A percentile compares a stretch with the other conserved stretches of the same genome.
Evolutionary conservation across 495 filamentous ascomycete species (phyloP).

Genomic region (Podospora appendiculata): DNA sequence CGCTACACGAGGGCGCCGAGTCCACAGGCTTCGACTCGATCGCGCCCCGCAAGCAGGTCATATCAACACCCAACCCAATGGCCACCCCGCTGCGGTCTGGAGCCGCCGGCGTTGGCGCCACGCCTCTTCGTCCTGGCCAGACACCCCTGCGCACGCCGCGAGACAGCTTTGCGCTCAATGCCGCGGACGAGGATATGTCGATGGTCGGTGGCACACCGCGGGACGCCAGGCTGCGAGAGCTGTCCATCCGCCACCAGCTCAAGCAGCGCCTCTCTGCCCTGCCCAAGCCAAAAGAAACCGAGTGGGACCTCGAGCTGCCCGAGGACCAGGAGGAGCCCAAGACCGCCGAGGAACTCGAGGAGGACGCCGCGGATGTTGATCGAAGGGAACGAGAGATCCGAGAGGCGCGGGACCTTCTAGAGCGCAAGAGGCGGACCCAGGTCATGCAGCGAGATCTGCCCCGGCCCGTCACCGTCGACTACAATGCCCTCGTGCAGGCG

Average conservation of each 20-base stretch:
- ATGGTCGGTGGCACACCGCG: constrained; percentile 68
- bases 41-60: constrained; percentile 68
- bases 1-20: constrained; percentile 68
- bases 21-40: constrained; percentile 88
- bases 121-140: constrained; percentile 63
- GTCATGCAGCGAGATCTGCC: constrained; percentile 81
- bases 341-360: constrained; percentile 50
- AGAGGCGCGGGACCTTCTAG: constrained; percentile 64
- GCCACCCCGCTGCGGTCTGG: constrained; percentile 78
- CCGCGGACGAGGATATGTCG: constrained; percentile 54
- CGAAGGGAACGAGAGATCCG: constrained; percentile 57
- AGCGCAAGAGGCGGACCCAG: constrained; percentile 78
- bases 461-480: constrained; percentile 65
- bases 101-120: constrained; percentile 62
- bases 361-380: constrained; percentile 82
- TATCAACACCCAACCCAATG: constrained; percentile 89
- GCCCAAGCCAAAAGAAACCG: constrained; percentile 83
- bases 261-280: constrained; percentile 68
- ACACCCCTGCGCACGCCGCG: constrained; percentile 89
- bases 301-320: constrained; percentile 87
- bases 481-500: constrained; percentile 56
- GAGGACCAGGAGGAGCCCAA: constrained; percentile 65
- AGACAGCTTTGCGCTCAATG: constrained; percentile 81
- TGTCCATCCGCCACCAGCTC: constrained; percentile 61
- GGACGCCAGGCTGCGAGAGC: constrained; percentile 69